Evolutionary conservation across 2,329 filamentous ascomycete genomes (phyloP).

Genomic region (Pseudocercospora macadamiae): DNA sequence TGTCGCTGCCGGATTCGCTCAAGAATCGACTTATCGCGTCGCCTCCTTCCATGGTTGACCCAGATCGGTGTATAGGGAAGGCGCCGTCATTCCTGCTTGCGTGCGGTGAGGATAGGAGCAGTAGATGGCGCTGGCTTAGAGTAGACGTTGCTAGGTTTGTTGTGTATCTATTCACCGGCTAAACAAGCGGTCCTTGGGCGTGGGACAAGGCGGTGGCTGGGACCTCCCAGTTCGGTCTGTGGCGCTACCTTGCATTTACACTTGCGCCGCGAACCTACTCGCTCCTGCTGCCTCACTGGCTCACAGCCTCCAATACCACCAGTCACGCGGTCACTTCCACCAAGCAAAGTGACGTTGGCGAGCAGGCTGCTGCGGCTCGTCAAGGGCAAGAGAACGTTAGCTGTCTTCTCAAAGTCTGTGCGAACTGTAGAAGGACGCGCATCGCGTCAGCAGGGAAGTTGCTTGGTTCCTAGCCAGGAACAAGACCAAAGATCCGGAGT

Average conservation of each 20-base stretch:
- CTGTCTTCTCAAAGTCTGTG: too few relatives aligned
- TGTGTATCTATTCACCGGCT: background rate
- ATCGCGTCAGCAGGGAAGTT: slow-evolving; percentile 1
- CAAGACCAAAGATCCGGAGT: background rate
- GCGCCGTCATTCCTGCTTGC: slow-evolving; percentile 6
- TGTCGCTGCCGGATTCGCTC: slow-evolving; percentile 6
- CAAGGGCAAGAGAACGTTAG: too few relatives aligned
- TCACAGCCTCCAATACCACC: background rate
- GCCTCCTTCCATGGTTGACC: slow-evolving; percentile 2
- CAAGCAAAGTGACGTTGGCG: background rate
- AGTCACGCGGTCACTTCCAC: background rate
- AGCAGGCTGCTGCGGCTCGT: background rate
- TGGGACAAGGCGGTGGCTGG: background rate
- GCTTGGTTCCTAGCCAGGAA: background rate
- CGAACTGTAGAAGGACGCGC: background rate
- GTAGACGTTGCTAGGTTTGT: background rate
- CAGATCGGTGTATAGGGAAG: background rate
- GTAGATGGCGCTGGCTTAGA: background rate
- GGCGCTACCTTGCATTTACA: background rate
- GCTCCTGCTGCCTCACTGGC: background rate
- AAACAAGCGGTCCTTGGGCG: background rate
- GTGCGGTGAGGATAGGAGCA: background rate
- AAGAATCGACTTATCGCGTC: slow-evolving; percentile 1
- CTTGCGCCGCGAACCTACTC: background rate
- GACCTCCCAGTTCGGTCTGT: background rate